A percentile compares a stretch with the other conserved stretches of the same genome.
Conservation (phyloP, 192 early-diverging fungal species). For the Diversispora epigaea region DNA sequence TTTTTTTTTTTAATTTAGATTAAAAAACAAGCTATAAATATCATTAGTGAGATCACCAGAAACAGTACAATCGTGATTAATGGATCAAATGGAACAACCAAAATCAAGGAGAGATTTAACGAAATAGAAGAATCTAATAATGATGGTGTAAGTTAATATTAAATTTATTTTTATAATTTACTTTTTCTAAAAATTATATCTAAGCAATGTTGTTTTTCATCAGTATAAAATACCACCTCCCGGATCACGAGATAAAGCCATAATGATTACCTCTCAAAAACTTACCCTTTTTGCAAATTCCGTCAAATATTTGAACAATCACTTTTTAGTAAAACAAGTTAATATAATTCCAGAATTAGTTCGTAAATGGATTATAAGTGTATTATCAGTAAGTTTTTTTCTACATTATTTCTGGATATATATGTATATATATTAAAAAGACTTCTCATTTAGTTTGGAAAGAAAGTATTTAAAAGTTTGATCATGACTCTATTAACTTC, state of each 20-base stretch:
- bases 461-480: slow-evolving; percentile 9
- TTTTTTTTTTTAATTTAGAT: background rate
- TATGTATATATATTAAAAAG: slow-evolving; percentile 9
- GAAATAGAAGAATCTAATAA: background rate
- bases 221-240: slow-evolving; percentile 16
- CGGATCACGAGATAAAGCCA: background rate
- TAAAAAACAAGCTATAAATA: background rate
- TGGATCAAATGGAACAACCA: background rate
- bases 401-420: background rate
- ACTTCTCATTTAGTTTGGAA: slow-evolving; percentile 24
- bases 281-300: background rate
- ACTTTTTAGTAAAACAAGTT: background rate
- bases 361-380: slow-evolving; percentile 13
- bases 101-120: too few relatives aligned
- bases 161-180: background rate
- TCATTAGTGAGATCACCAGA: background rate
- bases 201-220: slow-evolving; percentile 11
- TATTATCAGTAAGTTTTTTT: slow-evolving; percentile 23
- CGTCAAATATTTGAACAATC: slow-evolving; percentile 2
- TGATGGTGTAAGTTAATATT: background rate
- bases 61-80: background rate
- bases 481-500: slow-evolving; percentile 5
- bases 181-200: background rate
- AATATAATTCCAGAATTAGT: slow-evolving; percentile 9
- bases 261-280: background rate